Conservation (phyloP, 768 basidiomycete genomes). For the Leccinum ochraceum region DNA sequence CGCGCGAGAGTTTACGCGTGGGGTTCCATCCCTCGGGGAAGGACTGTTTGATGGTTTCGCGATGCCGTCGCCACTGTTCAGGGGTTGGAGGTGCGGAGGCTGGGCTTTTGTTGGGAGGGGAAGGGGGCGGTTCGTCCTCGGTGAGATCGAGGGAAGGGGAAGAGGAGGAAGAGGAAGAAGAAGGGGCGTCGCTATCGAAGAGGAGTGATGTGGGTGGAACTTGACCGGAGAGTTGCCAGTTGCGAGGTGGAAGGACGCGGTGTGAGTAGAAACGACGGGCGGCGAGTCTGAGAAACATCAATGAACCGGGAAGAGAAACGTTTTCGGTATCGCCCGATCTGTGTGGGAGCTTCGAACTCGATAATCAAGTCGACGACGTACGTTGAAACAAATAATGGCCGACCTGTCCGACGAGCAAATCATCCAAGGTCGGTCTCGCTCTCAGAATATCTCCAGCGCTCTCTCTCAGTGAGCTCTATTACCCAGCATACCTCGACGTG, state of each 20-base stretch:
- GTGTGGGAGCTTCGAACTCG: not conserved
- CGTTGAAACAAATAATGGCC: slow-evolving; percentile 52
- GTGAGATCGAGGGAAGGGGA: slow-evolving; percentile 23
- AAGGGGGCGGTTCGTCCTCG: slow-evolving; percentile 34
- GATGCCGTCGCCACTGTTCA: slow-evolving; percentile 50
- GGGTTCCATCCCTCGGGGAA: slow-evolving; percentile 78
- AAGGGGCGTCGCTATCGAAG: slow-evolving; percentile 15
- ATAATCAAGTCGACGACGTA: slow-evolving; percentile 1
- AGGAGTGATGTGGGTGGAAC: slow-evolving; percentile 34
- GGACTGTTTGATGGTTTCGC: slow-evolving; percentile 46
- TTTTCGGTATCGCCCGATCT: slow-evolving; percentile 25
- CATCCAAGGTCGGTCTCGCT: slow-evolving; percentile 55
- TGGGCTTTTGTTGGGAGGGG: slow-evolving; percentile 21
- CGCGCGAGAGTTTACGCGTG: slow-evolving; percentile 75
- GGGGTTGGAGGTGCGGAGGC: slow-evolving; percentile 37
- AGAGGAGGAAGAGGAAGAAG: slow-evolving; percentile 1
- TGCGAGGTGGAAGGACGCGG: slow-evolving; percentile 20
- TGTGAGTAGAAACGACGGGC: slow-evolving; percentile 30
- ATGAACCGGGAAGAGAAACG: not conserved
- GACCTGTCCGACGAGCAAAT: slow-evolving; percentile 77
- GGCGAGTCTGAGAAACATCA: slow-evolving; percentile 15
- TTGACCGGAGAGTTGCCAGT: slow-evolving; percentile 35
- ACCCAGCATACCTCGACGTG: slow-evolving; percentile 82
- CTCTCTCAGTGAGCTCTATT: not conserved
- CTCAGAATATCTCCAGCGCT: not conserved